phyloP scores from a whole-genome alignment of 1,139 yeast genomes.

The Arxiozyma heterogenica region DNA sequence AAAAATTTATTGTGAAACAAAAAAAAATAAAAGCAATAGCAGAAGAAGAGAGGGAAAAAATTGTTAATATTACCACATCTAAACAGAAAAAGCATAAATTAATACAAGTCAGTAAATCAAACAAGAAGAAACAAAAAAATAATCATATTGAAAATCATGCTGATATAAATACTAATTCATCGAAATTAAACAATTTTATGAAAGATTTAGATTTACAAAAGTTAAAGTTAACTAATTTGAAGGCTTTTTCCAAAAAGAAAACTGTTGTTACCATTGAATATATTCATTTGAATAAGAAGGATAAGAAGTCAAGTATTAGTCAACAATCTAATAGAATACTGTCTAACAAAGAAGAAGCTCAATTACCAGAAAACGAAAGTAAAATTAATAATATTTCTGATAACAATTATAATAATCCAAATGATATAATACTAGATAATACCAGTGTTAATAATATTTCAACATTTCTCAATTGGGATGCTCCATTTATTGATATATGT shows the following conservation, averaged over 20 bases:
- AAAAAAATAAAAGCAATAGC: background rate
- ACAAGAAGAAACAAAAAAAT: background rate
- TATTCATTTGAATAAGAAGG: background rate
- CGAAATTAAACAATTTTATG: background rate
- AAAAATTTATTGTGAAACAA: background rate
- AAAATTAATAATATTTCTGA: background rate
- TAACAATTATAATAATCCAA: too few relatives aligned
- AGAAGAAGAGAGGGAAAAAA: background rate
- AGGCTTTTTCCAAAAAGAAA: background rate
- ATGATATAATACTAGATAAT: background rate
- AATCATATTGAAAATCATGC: background rate
- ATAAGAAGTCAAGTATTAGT: too few relatives aligned
- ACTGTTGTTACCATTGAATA: background rate
- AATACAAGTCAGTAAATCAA: conserved; percentile 3
- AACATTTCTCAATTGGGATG: conserved; percentile 11
- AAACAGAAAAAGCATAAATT: background rate
- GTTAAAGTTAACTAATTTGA: background rate
- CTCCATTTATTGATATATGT: conserved; percentile 7
- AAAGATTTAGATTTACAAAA: background rate
- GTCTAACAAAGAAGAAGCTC: too few relatives aligned
- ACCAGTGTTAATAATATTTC: background rate
- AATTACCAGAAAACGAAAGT: background rate
- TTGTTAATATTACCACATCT: background rate
- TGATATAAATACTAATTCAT: too few relatives aligned
- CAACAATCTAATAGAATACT: background rate